These are phyloP conservation scores for Chrysopogon serrulatus DNA, from an alignment of 176 grass and related monocot species.

Conservation along the genomic window DNA sequence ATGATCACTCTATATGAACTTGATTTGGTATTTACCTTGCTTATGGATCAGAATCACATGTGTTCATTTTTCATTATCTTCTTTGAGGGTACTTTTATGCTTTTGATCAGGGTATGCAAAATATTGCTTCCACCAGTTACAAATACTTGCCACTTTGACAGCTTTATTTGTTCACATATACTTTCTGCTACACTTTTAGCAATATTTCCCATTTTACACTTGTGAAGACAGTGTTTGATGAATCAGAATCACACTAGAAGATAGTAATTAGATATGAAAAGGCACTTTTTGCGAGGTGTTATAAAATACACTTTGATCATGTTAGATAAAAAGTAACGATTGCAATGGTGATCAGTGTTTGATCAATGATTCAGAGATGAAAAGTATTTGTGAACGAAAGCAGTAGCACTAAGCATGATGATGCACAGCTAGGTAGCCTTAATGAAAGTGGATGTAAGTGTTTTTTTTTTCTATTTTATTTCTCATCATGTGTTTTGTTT, in stretches of 20 bases:
- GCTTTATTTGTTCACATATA: conserved; percentile 2
- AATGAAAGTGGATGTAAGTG: neutral
- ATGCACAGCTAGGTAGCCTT: neutral
- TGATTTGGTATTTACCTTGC: conserved; percentile 1
- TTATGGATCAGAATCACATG: neutral
- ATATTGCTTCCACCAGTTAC: neutral
- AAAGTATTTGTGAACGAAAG: neutral
- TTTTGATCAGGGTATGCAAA: neutral
- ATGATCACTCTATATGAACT: neutral
- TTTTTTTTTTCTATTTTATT: neutral
- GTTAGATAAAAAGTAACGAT: neutral
- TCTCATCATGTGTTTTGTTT: conserved; percentile 72
- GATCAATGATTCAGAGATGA: conserved; percentile 2
- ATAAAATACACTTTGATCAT: neutral
- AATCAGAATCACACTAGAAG: too few relatives aligned
- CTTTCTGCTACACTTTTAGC: neutral
- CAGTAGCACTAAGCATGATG: neutral
- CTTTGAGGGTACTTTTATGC: neutral
- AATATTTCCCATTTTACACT: neutral
- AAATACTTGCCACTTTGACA: neutral
- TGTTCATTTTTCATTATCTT: neutral
- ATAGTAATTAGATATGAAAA: neutral
- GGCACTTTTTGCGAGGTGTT: neutral
- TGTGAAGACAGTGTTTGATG: too few relatives aligned
- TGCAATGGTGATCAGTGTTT: neutral